Base-by-base conservation (phyloP, 345 rosid species). In the Hibiscus syriacus region DNA sequence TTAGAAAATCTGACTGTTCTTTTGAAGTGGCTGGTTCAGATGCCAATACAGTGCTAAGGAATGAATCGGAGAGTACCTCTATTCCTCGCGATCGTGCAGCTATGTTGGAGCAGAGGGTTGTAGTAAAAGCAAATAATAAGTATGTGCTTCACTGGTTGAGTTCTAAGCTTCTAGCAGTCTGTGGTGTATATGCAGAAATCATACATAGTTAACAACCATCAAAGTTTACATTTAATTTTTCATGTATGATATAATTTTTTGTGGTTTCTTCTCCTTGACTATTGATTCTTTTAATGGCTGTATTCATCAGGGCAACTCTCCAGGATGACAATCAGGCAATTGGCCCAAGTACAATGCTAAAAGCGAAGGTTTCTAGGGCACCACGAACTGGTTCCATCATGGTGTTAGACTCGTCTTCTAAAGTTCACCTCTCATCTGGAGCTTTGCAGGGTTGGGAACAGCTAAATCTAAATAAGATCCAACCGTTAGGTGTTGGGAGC, bases 361-460 rank as follows among this genome's bases (percentile, higher is more conserved):
- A 85, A 81, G 86, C 82, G 67, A 90, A 89, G 71, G 70, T 81
- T 68, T 86, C 92, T 66, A 82, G 92, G 73, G 86, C 82, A 46
- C 80, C 87, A 45, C 80, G 96, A 74, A 84, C 89, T 67, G 78
- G 89, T 64, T 76, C 89, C 17, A 63, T 84, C 63, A 80, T 81
- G 86, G 84, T 75, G 68, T 80, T 84, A 68, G 97, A 87, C 64
- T 81, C 92, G 43, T 87, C 91, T 49, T 81, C 83, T 63, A 87
- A 81, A 73, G 77, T 69, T 65, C 84, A 83, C 41, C 50, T 82
- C 68, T 64, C 82, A 5, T 78, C 91, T 29, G 87, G 84, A 66
- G 83, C 83, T 68, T 76, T 78, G 65, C 90, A 81, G 76, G 92
- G 83, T 76, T 82, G 69, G 79, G 86, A 81, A 64, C 78, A 78